These are phyloP conservation scores for Cercospora sp. DNA, from an alignment of 2,329 filamentous ascomycete genomes.

Conservation along the genomic window DNA sequence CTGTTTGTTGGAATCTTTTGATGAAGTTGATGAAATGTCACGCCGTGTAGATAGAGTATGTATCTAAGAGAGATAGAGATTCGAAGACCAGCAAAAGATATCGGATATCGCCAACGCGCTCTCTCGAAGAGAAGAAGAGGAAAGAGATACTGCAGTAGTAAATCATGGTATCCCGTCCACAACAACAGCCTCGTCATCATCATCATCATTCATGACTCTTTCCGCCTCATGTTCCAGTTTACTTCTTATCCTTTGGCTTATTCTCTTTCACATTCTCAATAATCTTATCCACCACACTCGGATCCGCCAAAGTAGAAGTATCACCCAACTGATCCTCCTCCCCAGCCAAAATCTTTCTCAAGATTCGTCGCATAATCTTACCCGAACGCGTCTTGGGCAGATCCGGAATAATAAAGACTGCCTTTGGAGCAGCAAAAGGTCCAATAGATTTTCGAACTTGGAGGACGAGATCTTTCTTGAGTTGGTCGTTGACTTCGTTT, in stretches of 20 bases:
- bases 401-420: conserved; percentile 85
- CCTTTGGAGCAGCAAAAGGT: conserved; percentile 94
- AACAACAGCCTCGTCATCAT: neutral
- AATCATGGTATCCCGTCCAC: no score
- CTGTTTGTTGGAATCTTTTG: no score
- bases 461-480: conserved; percentile 89
- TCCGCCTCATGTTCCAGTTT: no score
- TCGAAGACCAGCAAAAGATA: neutral
- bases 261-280: conserved; percentile 73
- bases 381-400: conserved; percentile 95
- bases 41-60: neutral
- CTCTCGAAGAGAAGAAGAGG: neutral
- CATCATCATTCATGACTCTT: neutral
- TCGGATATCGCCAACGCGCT: neutral
- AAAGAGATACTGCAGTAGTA: neutral
- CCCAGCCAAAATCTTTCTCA: conserved; percentile 94
- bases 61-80: neutral
- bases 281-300: conserved; percentile 84
- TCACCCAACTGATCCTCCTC: conserved; percentile 98
- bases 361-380: conserved; percentile 97
- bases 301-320: conserved; percentile 89
- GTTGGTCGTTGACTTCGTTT: conserved; percentile 71
- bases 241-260: conserved; percentile 42
- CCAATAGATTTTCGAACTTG: conserved; percentile 98
- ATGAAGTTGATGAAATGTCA: neutral